Percentiles rank a stretch among this genome's conserved stretches.
Evolutionary conservation across 805 yeast genomes (phyloP).

Genomic region (Clavispora asparagi): DNA sequence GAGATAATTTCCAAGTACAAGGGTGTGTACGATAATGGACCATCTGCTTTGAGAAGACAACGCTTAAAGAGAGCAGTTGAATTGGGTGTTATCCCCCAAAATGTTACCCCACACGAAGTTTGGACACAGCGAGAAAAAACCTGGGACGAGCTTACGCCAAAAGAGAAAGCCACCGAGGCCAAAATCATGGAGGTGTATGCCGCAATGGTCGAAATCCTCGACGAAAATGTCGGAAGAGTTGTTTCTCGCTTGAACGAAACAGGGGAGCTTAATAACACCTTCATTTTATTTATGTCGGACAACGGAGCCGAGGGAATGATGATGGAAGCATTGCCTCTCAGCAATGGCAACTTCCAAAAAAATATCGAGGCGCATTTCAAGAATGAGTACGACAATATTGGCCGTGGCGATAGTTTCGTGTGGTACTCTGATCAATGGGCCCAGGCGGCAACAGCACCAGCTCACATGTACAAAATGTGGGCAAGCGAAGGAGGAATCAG

Average conservation of each 20-base stretch:
- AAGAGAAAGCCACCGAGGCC: slow-evolving; percentile 33
- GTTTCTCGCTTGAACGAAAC: slow-evolving; percentile 34
- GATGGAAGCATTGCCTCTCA: slow-evolving; percentile 50
- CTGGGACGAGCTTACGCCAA: slow-evolving; percentile 39
- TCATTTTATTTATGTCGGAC: slow-evolving; percentile 56
- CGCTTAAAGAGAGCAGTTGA: slow-evolving; percentile 37
- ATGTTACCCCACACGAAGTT: slow-evolving; percentile 40
- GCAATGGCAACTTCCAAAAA: slow-evolving; percentile 18
- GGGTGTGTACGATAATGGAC: slow-evolving; percentile 46
- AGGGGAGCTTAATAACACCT: slow-evolving; percentile 49
- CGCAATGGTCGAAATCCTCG: slow-evolving; percentile 59
- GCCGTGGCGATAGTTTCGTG: slow-evolving; percentile 42
- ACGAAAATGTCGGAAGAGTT: slow-evolving; percentile 47
- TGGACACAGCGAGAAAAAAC: slow-evolving; percentile 36
- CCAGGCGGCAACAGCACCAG: slow-evolving; percentile 57
- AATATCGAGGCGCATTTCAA: slow-evolving; percentile 32
- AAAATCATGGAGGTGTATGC: slow-evolving; percentile 54
- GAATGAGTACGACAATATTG: slow-evolving; percentile 44
- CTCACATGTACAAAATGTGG: slow-evolving; percentile 51
- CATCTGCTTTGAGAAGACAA: slow-evolving; percentile 34
- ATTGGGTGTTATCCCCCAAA: slow-evolving; percentile 43
- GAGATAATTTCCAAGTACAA: slow-evolving; percentile 43
- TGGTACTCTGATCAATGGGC: slow-evolving; percentile 59
- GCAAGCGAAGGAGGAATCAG: slow-evolving; percentile 56
- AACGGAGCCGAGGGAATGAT: slow-evolving; percentile 63